Percentiles rank a stretch among this genome's conserved stretches.
phyloP scores from a whole-genome alignment of 495 filamentous ascomycete species.

The Saxophila tyrrhenica region DNA sequence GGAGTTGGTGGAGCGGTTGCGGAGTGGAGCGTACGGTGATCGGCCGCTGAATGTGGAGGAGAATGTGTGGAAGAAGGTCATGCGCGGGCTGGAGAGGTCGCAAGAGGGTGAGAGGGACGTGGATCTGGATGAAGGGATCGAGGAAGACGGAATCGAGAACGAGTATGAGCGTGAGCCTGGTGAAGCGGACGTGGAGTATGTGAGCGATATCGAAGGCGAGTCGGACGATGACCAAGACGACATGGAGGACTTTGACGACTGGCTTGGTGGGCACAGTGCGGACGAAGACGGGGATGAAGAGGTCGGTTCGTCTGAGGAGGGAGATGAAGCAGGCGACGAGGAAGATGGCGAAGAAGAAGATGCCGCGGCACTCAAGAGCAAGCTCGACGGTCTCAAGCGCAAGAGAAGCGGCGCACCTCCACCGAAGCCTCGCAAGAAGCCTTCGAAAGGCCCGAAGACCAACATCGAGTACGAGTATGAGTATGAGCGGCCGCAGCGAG shows the following conservation, averaged over 20 bases:
- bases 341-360: slow-evolving; percentile 40
- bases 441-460: slow-evolving; percentile 30
- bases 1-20: slow-evolving; percentile 81
- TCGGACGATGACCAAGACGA: slow-evolving; percentile 43
- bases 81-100: slow-evolving; percentile 74
- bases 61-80: slow-evolving; percentile 92
- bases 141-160: slow-evolving; percentile 63
- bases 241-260: slow-evolving; percentile 63
- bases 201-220: slow-evolving; percentile 51
- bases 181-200: slow-evolving; percentile 73
- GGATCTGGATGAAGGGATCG: slow-evolving; percentile 73
- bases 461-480: slow-evolving; percentile 44
- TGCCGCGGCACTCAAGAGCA: slow-evolving; percentile 33
- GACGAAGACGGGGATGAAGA: slow-evolving; percentile 25
- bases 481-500: slow-evolving; percentile 19
- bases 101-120: slow-evolving; percentile 77
- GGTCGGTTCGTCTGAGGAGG: slow-evolving; percentile 34
- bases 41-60: slow-evolving; percentile 89
- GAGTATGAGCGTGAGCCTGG: slow-evolving; percentile 45
- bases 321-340: slow-evolving; percentile 33
- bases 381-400: slow-evolving; percentile 32
- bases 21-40: slow-evolving; percentile 91
- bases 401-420: slow-evolving; percentile 31
- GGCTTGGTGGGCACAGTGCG: slow-evolving; percentile 52
- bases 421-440: slow-evolving; percentile 35